Base-by-base conservation (phyloP, 2,329 filamentous ascomycete species). In the Coniochaeta sp. region DNA sequence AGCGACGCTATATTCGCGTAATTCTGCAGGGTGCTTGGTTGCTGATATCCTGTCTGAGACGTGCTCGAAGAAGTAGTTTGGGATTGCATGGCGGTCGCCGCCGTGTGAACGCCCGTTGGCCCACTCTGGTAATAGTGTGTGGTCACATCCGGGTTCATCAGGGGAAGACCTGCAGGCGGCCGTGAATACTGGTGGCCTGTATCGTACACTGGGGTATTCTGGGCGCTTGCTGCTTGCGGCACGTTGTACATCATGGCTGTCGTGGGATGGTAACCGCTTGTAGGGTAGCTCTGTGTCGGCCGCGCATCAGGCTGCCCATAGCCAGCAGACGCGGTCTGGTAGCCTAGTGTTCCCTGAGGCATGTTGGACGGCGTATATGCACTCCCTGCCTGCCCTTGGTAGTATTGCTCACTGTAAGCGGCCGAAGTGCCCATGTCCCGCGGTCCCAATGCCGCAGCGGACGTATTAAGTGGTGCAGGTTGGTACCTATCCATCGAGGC, bases 241-340 rank as follows among this genome's bases (percentile, higher is more conserved):
- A 93, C 88, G 76, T 87, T 88, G 79, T 96, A 96, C 82, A 95
- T 88, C 78, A 93, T 86, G 64, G 17, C 54, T 36, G 84, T 84
- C 59, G 84, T 77, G 59, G 86, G 75, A 68, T 79, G 86, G 79
- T 83, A 89, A 71, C 66, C 73, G 73, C 77, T 78, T 19, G 65
- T 30, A 69, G 77, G 74, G 68, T 85, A 87, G 65, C 73, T 73
- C 67, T 81, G 81, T 63, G 80, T 74, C 68, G 80, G 80, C 64
- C 83, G 80, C 65, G 82, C 80, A 62, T 87, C 85, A 19, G 66
- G 28, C 65, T 86, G 82, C 62, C 80, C 78, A 73, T 90, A 91
- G 67, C 87, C 86, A 54, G 67, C 60, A 6, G 70, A 59, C 58
- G 28, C 22, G 17, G 84, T 77, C 68, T 90, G 89, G 59, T 80